A percentile compares a stretch with the other conserved stretches of the same genome.
These are phyloP conservation scores for Cladosporium sp. DNA, from an alignment of 2,329 filamentous ascomycete genomes.

Conservation along the genomic window DNA sequence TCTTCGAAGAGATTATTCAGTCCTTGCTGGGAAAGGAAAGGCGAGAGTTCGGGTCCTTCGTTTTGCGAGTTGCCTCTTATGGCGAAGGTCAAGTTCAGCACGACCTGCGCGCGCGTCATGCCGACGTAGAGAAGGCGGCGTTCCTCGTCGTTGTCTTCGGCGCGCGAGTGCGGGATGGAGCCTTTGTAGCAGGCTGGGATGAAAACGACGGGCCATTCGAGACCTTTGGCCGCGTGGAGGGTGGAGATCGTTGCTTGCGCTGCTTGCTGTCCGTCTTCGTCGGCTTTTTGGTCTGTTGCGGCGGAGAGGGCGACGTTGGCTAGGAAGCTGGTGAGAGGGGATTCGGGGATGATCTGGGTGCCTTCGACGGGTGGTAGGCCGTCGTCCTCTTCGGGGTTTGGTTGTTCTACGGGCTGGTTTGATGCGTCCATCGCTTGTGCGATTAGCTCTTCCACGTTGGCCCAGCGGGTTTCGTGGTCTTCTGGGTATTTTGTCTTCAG, in stretches of 20 bases:
- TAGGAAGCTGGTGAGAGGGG: constrained; percentile 74
- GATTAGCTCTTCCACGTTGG: constrained; percentile 86
- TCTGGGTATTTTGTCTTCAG: constrained; percentile 67
- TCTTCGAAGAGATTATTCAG: constrained; percentile 53
- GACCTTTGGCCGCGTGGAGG: constrained; percentile 90
- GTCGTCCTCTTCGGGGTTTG: constrained; percentile 41
- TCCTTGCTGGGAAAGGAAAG: constrained; percentile 60
- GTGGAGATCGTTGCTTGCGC: constrained; percentile 82
- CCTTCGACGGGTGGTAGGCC: constrained; percentile 65
- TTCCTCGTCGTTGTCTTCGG: constrained; percentile 85
- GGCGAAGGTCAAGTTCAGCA: constrained; percentile 83
- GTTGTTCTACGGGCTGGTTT: constrained; percentile 19
- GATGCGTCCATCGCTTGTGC: constrained; percentile 69
- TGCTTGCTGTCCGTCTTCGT: constrained; percentile 52
- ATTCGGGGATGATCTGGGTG: constrained; percentile 49
- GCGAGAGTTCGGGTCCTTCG: constrained; percentile 63
- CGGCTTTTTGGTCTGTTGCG: constrained; percentile 63
- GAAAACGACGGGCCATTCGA: constrained; percentile 96
- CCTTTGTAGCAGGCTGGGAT: constrained; percentile 86
- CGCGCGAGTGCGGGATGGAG: constrained; percentile 81
- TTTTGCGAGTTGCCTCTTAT: constrained; percentile 57
- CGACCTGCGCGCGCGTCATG: constrained; percentile 86
- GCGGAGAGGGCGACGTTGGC: constrained; percentile 85
- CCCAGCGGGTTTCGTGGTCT: constrained; percentile 75
- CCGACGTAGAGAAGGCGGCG: constrained; percentile 87